Conservation (phyloP, 78 protist species). For the Planoprotostelium fungivorum region DNA sequence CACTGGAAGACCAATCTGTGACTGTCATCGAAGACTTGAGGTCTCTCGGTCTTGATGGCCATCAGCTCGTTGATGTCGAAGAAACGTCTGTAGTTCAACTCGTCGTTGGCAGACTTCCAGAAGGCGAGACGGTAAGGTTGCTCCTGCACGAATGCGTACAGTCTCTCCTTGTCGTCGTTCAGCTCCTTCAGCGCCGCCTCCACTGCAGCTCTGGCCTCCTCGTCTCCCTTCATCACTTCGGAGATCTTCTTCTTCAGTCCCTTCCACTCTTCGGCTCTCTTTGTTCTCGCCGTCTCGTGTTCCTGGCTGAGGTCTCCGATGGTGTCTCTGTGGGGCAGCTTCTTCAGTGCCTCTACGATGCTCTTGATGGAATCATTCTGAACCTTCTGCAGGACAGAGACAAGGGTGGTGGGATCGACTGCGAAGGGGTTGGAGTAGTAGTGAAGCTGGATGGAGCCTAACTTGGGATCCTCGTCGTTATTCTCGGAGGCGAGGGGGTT, state of each 20-base stretch:
- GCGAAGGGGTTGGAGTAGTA: constrained; percentile 2
- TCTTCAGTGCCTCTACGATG: background rate
- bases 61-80: background rate
- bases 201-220: background rate
- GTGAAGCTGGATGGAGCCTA: background rate
- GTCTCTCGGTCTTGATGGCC: background rate
- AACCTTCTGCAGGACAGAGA: background rate
- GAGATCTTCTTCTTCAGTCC: background rate
- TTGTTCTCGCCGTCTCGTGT: background rate
- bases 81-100: background rate
- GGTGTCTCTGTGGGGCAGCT: background rate
- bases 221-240: background rate
- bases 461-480: background rate
- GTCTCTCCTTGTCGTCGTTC: background rate
- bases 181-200: background rate
- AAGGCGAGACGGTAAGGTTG: background rate
- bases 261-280: background rate
- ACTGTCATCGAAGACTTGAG: background rate
- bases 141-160: background rate
- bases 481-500: background rate
- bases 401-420: background rate
- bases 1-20: constrained; percentile 1
- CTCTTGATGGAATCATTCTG: background rate
- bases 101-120: background rate
- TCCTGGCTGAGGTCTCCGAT: background rate